A percentile compares a stretch with the other conserved stretches of the same genome.
Evolutionary conservation across 495 filamentous ascomycete genomes (phyloP).

Genomic region (Xylaria scruposa): DNA sequence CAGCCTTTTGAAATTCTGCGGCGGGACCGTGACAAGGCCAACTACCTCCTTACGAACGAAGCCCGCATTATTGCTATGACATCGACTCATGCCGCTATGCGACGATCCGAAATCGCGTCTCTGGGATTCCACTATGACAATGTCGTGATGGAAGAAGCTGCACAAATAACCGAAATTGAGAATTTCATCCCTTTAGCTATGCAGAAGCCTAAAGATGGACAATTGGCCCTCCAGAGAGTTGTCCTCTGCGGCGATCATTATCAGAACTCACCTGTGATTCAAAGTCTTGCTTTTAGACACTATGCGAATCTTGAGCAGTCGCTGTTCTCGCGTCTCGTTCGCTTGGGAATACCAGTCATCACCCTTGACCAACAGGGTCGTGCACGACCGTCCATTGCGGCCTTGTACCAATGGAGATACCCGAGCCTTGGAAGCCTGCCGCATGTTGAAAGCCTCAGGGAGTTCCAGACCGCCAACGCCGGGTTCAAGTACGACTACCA

Average conservation of each 20-base stretch:
- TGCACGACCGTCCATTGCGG: slow-evolving; percentile 82
- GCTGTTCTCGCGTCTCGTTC: slow-evolving; percentile 87
- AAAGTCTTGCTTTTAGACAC: slow-evolving; percentile 93
- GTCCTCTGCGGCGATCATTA: slow-evolving; percentile 95
- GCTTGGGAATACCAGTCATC: slow-evolving; percentile 88
- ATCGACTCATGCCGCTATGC: slow-evolving; percentile 97
- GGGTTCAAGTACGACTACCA: slow-evolving; percentile 95
- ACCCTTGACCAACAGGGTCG: slow-evolving; percentile 93
- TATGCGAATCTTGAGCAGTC: slow-evolving; percentile 97
- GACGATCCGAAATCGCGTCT: slow-evolving; percentile 85
- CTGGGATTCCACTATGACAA: slow-evolving; percentile 98
- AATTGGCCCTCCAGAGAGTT: slow-evolving; percentile 80
- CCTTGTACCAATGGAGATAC: slow-evolving; percentile 95
- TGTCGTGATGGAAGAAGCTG: slow-evolving; percentile 98
- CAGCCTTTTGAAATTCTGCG: slow-evolving; percentile 94
- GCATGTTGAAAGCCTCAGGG: slow-evolving; percentile 65
- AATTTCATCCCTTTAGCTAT: slow-evolving; percentile 93
- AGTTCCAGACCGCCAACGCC: slow-evolving; percentile 85
- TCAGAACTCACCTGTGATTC: slow-evolving; percentile 95
- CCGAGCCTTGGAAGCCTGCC: slow-evolving; percentile 80
- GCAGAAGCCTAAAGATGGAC: slow-evolving; percentile 78
- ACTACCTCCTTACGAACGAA: slow-evolving; percentile 94
- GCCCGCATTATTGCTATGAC: slow-evolving; percentile 98
- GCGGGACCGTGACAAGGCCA: slow-evolving; percentile 85
- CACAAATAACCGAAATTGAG: slow-evolving; percentile 97